Evolutionary conservation across 306 rosid genomes (phyloP).

Genomic region (Medicago arabica): DNA sequence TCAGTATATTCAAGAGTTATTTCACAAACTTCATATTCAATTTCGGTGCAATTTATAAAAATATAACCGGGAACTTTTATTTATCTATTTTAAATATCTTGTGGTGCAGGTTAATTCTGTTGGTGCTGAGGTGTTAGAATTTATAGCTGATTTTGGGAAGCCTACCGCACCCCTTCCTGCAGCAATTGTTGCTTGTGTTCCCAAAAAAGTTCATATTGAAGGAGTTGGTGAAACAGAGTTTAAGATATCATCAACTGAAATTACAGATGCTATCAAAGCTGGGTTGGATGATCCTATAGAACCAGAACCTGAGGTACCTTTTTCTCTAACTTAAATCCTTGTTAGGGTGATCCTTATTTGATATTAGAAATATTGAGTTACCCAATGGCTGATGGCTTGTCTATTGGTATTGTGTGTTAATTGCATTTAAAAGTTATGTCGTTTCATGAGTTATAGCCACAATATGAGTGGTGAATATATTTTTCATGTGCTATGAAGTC

Average conservation of each 20-base stretch:
- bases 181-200: slow-evolving; percentile 98
- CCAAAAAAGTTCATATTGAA: slow-evolving; percentile 81
- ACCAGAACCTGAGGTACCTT: slow-evolving; percentile 94
- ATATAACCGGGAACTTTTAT: neutral
- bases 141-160: slow-evolving; percentile 86
- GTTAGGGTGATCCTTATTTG: slow-evolving; percentile 21
- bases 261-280: slow-evolving; percentile 81
- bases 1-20: slow-evolving; percentile 21
- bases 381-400: slow-evolving; percentile 11
- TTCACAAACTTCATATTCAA: neutral
- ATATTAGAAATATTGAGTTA: slow-evolving; percentile 4
- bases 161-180: slow-evolving; percentile 95
- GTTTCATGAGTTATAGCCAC: slow-evolving; percentile 26
- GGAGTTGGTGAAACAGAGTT: slow-evolving; percentile 93
- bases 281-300: slow-evolving; percentile 83
- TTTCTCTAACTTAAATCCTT: slow-evolving; percentile 36
- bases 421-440: slow-evolving; percentile 11
- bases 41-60: neutral
- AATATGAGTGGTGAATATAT: slow-evolving; percentile 13
- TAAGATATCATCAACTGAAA: slow-evolving; percentile 81
- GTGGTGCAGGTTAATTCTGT: slow-evolving; percentile 77
- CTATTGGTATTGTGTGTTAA: slow-evolving; percentile 18
- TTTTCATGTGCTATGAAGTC: slow-evolving; percentile 34
- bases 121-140: slow-evolving; percentile 89
- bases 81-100: slow-evolving; percentile 26